Percentiles rank a stretch among this genome's conserved stretches.
phyloP scores from a whole-genome alignment of 2,329 filamentous ascomycete species.

The Clarireedia homoeocarpa region DNA sequence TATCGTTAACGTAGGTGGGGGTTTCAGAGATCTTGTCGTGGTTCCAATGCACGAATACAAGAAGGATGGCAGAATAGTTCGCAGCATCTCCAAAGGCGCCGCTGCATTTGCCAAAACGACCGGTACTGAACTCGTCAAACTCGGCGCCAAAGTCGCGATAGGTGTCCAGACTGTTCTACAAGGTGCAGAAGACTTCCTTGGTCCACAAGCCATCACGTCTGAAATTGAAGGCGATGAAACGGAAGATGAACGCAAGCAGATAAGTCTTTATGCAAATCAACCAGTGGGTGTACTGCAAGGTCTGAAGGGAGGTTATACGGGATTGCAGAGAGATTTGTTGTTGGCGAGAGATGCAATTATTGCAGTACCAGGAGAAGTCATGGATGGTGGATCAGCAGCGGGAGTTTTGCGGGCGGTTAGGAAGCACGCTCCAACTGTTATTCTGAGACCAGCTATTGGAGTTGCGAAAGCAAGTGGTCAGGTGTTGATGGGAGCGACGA shows the following conservation, averaged over 20 bases:
- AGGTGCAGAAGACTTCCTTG: constrained; percentile 74
- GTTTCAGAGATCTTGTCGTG: constrained; percentile 77
- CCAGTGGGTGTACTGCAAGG: constrained; percentile 84
- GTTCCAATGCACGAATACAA: constrained; percentile 88
- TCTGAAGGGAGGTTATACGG: constrained; percentile 71
- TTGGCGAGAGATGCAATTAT: constrained; percentile 86
- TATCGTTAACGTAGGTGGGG: constrained; percentile 82
- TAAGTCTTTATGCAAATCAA: constrained; percentile 90
- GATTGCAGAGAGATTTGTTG: constrained; percentile 79
- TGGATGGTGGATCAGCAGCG: constrained; percentile 75
- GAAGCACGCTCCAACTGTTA: constrained; percentile 81
- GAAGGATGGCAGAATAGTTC: constrained; percentile 87
- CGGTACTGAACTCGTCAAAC: constrained; percentile 84
- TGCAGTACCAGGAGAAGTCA: constrained; percentile 83
- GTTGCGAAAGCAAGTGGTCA: constrained; percentile 83
- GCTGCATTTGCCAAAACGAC: constrained; percentile 87
- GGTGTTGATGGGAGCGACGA: constrained; percentile 85
- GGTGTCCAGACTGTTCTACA: constrained; percentile 92
- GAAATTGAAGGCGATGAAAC: constrained; percentile 48
- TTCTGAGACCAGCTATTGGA: constrained; percentile 84
- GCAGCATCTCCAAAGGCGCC: constrained; percentile 87
- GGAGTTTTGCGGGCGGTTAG: constrained; percentile 73
- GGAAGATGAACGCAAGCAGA: constrained; percentile 65
- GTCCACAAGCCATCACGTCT: constrained; percentile 32
- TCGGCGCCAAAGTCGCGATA: constrained; percentile 89